Percentiles rank a stretch among this genome's conserved stretches.
phyloP scores from a whole-genome alignment of 352 stramenopile genomes.

The Globisporangium nagaii region DNA sequence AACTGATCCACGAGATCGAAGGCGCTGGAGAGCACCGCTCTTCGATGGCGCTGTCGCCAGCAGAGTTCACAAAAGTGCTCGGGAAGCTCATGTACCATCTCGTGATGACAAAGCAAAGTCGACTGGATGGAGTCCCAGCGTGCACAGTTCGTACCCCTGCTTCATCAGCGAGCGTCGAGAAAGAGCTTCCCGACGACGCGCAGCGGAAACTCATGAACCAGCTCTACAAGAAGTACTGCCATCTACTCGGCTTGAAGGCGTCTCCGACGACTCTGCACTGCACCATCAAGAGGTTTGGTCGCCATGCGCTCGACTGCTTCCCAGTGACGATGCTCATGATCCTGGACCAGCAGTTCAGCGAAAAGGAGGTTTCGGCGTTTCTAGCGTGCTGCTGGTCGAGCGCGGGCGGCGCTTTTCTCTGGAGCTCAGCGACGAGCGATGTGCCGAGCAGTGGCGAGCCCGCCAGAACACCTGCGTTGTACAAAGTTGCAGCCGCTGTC shows the following conservation, averaged over 20 bases:
- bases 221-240: slow-evolving; percentile 61
- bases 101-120: slow-evolving; percentile 27
- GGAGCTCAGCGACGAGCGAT: slow-evolving; percentile 16
- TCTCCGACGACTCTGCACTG: slow-evolving; percentile 46
- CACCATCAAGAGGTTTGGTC: slow-evolving; percentile 48
- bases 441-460: neutral
- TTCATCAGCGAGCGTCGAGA: neutral
- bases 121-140: slow-evolving; percentile 13
- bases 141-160: neutral
- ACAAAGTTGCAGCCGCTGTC: slow-evolving; percentile 27
- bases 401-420: slow-evolving; percentile 25
- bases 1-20: slow-evolving; percentile 46
- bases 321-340: slow-evolving; percentile 53
- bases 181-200: slow-evolving; percentile 21
- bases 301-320: slow-evolving; percentile 38
- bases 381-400: slow-evolving; percentile 23
- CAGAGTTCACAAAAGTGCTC: slow-evolving; percentile 20
- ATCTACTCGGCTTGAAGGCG: slow-evolving; percentile 22
- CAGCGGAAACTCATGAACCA: slow-evolving; percentile 56
- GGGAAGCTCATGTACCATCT: slow-evolving; percentile 30
- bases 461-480: neutral
- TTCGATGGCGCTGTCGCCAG: neutral
- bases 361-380: slow-evolving; percentile 30
- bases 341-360: slow-evolving; percentile 23
- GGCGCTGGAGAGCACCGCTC: neutral